Base-by-base conservation (phyloP, 768 basidiomycete genomes). In the Punctularia strigosozonata region DNA sequence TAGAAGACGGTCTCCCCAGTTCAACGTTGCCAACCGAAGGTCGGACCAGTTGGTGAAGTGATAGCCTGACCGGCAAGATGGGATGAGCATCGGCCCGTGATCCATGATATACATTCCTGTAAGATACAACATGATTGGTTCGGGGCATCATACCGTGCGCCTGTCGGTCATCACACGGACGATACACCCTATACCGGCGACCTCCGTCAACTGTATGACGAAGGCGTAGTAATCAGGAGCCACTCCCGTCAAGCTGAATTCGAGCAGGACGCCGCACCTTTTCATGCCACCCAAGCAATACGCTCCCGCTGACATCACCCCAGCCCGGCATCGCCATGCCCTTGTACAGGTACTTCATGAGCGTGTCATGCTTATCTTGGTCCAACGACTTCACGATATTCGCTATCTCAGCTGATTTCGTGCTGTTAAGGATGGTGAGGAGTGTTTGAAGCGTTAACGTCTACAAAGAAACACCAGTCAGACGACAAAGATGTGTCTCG, bases 331-430 rank as follows among this genome's bases (percentile, higher is more conserved):
- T 58, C 14, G 67, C 74, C 92, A 95, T 97, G 13, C 88, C 92
- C 64, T 98, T 98, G 74, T 97, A 98, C 13, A 98, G 65, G 54
- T 94, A 98, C 56, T 92, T 94, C 94, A 95, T 98, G 39, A 97
- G 69, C 23, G 80, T 85, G 53, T 95, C 94, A 52, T 91, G 87
- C 31, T 71, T 63, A 37, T 86, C 81, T 48, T 71, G 71, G 3
- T 79, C 71, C 22, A 97, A 69, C 0, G 68, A 57, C 51, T 79
- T 83, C 56, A 95, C 69, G 36, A 84, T 75, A 19, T 62, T 62
- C 3, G 81, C 68, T 45, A 97, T 88, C 45, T 97, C 92, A 2
- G 86, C 71, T 4, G 89, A 65, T 56, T 94, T 89, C 10, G 91
- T 95, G 41, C 86, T 90, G 68, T 95, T 97, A 45, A 97, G 73